Base-by-base conservation (phyloP, 2,329 filamentous ascomycete genomes). In the Daldinia sp. region DNA sequence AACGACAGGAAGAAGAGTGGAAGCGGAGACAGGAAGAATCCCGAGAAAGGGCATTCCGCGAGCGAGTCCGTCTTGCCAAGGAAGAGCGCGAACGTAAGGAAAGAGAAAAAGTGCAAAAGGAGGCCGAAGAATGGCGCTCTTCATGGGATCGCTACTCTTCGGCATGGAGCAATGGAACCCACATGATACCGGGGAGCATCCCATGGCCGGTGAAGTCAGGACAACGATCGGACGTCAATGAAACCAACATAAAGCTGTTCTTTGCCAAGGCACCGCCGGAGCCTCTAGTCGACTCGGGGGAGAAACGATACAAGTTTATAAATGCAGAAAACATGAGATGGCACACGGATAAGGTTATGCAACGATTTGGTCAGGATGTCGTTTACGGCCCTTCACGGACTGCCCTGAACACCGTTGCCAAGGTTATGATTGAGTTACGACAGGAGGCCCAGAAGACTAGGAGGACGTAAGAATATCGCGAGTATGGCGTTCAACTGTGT, bases 151-250 rank as follows among this genome's bases (percentile, higher is more conserved):
- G 45, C 6, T 68, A 69, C 52, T 54, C 35, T 19, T 32, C 52
- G 8, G 48, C 30, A 30, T 68, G 65, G 63, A 50, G 60, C 13
- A 53, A 35, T 4, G n/a, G 37, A 9, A 11, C 10, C 1, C 9
- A 45, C n/a, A 35, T 60, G 17, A 52, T 41, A 10, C 43, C n/a
- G 17, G 37, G 9, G 34, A 52, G 39, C 11, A 68, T 68, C 19
- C 51, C 60, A 6, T 69, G 66, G 67, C 68, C 66, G 0, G 66
- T 69, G 19, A 65, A 63, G 17, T 69, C 62, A n/a, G 67, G 68
- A 8, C 30, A 47, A 32, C 50, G 27, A 34, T 23, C 29, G 30
- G 64, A 69, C 27, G 64, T 69, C 49, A 50, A 23, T 11, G 66
- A 64, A 34, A 60, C 49, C 3, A 69, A 43, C 49, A 48, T 66